These are phyloP conservation scores for Aspergillus olivimuriae DNA, from an alignment of 495 filamentous ascomycete species.

Conservation along the genomic window DNA sequence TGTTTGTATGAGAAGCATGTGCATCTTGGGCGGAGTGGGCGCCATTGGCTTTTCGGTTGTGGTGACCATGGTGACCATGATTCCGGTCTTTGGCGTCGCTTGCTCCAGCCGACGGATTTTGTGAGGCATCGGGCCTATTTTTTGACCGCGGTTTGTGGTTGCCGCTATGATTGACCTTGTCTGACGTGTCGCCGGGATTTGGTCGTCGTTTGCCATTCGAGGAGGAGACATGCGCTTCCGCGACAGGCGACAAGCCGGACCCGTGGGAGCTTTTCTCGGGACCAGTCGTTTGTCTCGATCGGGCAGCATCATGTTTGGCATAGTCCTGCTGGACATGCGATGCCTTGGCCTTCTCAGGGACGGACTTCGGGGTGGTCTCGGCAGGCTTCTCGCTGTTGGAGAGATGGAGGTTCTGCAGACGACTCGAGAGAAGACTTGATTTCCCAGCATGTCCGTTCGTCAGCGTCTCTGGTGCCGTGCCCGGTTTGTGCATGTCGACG, in stretches of 20 bases:
- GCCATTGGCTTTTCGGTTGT: constrained; percentile 36
- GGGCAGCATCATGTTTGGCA: constrained; percentile 22
- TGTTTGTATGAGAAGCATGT: constrained; percentile 18
- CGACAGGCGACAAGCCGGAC: constrained; percentile 11
- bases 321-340: constrained; percentile 14
- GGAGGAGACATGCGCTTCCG: constrained; percentile 21
- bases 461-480: constrained; percentile 4
- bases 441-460: constrained; percentile 18
- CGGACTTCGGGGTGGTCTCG: constrained; percentile 21
- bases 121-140: constrained; percentile 25
- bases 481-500: constrained; percentile 17
- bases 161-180: constrained; percentile 26
- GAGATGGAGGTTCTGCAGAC: constrained; percentile 33
- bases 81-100: constrained; percentile 28
- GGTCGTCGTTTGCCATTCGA: constrained; percentile 23
- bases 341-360: constrained; percentile 24
- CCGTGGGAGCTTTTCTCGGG: constrained; percentile 25
- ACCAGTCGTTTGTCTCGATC: constrained; percentile 24
- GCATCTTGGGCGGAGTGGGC: constrained; percentile 19
- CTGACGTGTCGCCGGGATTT: constrained; percentile 28
- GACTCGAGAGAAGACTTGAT: constrained; percentile 30
- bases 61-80: constrained; percentile 20
- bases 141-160: constrained; percentile 29
- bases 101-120: constrained; percentile 15
- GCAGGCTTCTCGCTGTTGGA: constrained; percentile 31